Evolutionary conservation across 345 rosid species (phyloP).

Genomic region (Syzygium oleosum): DNA sequence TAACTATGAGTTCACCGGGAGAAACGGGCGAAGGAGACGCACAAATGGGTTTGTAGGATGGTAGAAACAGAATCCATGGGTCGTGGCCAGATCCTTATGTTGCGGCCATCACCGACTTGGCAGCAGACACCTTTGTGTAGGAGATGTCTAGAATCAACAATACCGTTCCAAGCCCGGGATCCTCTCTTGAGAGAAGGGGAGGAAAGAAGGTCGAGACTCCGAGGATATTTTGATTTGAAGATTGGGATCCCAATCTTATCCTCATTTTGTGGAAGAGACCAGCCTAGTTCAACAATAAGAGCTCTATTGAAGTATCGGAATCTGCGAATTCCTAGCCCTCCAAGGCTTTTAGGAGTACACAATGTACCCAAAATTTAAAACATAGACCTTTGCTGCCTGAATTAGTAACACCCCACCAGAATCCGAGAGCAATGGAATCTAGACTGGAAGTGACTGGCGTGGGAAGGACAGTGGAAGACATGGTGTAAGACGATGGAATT

Average conservation of each 20-base stretch:
- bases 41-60: background rate
- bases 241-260: background rate
- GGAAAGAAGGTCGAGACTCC: background rate
- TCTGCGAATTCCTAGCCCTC: background rate
- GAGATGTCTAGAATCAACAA: background rate
- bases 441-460: background rate
- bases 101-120: background rate
- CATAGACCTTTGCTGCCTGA: background rate
- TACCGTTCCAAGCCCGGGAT: background rate
- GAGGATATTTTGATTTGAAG: background rate
- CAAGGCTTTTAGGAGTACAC: background rate
- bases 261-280: background rate
- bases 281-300: background rate
- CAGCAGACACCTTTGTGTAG: fast-evolving
- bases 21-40: background rate
- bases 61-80: background rate
- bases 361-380: background rate
- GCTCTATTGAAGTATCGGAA: background rate
- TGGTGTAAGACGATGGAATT: background rate
- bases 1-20: background rate
- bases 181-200: background rate
- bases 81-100: background rate
- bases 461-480: background rate
- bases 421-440: background rate
- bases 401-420: background rate